Conservation (phyloP, 805 yeast species). For the Candida piceae region DNA sequence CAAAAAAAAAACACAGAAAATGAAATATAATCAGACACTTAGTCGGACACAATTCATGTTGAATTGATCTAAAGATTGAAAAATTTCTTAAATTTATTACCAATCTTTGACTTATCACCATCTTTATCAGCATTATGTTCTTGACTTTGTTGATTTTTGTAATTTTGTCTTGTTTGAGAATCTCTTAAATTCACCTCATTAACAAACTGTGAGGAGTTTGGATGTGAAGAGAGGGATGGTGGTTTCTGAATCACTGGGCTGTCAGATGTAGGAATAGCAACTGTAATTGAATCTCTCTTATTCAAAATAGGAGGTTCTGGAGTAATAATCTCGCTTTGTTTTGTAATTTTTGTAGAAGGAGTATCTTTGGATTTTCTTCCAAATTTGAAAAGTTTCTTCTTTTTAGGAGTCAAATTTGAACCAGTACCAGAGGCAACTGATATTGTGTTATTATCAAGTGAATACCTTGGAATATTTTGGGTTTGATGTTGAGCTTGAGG, state of each 20-base stretch:
- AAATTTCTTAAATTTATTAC: conserved; percentile 22
- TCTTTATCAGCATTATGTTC: background rate
- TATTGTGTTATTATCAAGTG: background rate
- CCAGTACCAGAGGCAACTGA: background rate
- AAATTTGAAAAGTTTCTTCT: conserved; percentile 4
- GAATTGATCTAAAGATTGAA: conserved; percentile 22
- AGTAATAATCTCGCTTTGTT: background rate
- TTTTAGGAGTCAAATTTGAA: background rate
- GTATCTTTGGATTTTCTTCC: background rate
- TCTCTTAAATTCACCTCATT: conserved; percentile 1
- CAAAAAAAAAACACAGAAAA: background rate
- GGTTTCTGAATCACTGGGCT: background rate
- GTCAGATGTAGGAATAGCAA: conserved; percentile 4
- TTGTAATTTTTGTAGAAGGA: background rate
- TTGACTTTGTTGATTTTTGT: no score
- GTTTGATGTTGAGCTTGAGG: background rate
- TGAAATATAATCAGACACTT: no score
- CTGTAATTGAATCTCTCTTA: conserved; percentile 3
- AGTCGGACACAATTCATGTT: no score
- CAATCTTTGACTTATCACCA: conserved; percentile 4
- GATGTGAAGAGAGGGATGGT: conserved; percentile 4
- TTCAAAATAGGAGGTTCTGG: background rate
- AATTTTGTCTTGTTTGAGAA: conserved; percentile 1
- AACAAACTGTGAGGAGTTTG: conserved; percentile 4
- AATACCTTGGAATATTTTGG: background rate